Evolutionary conservation across 768 basidiomycete species (phyloP), one percentile per base, ranked within the genome.

Genomic region (Tulasnella sp.): DNA sequence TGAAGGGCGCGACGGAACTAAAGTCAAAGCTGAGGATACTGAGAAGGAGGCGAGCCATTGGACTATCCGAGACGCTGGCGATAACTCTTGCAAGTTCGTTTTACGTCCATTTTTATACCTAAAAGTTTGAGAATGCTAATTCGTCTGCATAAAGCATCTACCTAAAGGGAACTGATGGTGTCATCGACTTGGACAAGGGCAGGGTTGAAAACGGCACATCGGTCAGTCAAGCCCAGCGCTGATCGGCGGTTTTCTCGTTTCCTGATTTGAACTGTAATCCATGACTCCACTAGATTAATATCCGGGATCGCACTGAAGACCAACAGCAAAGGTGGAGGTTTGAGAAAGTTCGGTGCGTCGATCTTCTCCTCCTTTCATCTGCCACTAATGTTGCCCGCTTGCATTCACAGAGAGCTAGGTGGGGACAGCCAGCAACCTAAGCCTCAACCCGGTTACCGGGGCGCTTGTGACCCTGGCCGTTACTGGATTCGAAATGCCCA

Each of bases 401-500:
- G 27, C 31, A 10, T 52, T 24, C 24, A 52, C 62, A 68, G 62
- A 16, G 62, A 68, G 18, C 31, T 68, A 1, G 12, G 34, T 19
- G 62, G 62, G 9, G 62, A 40, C 38, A 16, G 34, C 18, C 73
- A 68, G 36, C 62, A 68, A 36, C 62, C 62, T 34, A 12, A 36
- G 14, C 40, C 46, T 42, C 39, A 42, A 19, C 73, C 73, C 31
- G 40, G 46, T 40, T 74, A 74, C 16, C 73, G 18, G 6, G 73
- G 73, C 27, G 73, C 38, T 74, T 10, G 12, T 14, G 8, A 5
- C 2, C 14, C 73, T 14, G 73, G 73, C 42, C 24, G n/a, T 4
- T 74, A 74, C 73, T 74, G 46, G 40, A 42, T 74, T 39, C 34
- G 73, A 14, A 74, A 74, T 18, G 73, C 46, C 21, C 73, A 74